Percentiles rank a stretch among this genome's conserved stretches.
These are phyloP conservation scores for Pestalotiopsis sp. DNA, from an alignment of 2,329 filamentous ascomycete species.

Conservation along the genomic window DNA sequence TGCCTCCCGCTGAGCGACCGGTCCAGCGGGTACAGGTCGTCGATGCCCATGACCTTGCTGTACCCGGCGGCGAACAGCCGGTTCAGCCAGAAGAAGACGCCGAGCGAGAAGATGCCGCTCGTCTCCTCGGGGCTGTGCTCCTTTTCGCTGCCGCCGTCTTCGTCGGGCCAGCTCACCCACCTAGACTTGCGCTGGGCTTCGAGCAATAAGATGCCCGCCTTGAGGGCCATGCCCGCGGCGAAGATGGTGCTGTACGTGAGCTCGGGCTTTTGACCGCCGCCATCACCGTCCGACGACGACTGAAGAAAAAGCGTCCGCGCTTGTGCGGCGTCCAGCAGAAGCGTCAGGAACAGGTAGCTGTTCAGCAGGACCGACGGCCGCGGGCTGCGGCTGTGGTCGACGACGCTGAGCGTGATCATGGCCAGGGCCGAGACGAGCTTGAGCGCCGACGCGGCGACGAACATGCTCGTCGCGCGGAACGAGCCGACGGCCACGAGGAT, in stretches of 20 bases:
- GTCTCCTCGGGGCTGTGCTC: conserved; percentile 41
- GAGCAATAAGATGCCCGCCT: conserved; percentile 36
- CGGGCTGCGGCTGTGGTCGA: conserved; percentile 21
- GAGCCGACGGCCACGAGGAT: conserved; percentile 19
- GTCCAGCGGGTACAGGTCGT: conserved; percentile 35
- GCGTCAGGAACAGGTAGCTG: conserved; percentile 41
- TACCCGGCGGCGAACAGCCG: conserved; percentile 33
- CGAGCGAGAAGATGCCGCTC: conserved; percentile 31
- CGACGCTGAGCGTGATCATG: conserved; percentile 18
- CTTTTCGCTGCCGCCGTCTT: conserved; percentile 23
- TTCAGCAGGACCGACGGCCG: conserved; percentile 46
- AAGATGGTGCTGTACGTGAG: conserved; percentile 34
- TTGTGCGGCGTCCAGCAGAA: conserved; percentile 46
- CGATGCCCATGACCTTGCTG: conserved; percentile 28
- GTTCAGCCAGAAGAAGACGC: conserved; percentile 35
- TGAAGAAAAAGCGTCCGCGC: conserved; percentile 44
- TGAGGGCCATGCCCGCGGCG: conserved; percentile 36
- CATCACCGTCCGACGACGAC: background rate
- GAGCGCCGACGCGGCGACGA: conserved; percentile 30
- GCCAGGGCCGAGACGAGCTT: conserved; percentile 26
- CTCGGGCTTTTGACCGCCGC: conserved; percentile 1
- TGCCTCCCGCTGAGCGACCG: conserved; percentile 18
- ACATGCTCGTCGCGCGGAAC: conserved; percentile 22
- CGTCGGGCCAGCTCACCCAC: conserved; percentile 36
- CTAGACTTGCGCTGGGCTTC: conserved; percentile 41